phyloP scores from a whole-genome alignment of 2,329 filamentous ascomycete genomes.

The Fusarium sp. region DNA sequence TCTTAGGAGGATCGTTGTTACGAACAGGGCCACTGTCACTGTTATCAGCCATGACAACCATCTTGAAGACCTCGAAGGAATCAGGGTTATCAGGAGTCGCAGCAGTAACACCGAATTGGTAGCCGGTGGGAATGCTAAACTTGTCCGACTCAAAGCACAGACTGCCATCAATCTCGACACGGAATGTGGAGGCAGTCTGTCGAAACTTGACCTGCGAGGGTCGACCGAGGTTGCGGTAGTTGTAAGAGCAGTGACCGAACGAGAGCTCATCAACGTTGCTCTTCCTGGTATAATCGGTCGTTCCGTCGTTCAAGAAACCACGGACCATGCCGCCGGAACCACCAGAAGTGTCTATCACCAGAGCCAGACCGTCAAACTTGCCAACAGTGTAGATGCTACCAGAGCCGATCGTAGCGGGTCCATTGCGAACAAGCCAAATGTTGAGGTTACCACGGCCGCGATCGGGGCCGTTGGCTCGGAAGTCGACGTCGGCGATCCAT shows the following conservation, averaged over 20 bases:
- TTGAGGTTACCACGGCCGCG: slow-evolving; percentile 90
- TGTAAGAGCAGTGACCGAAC: slow-evolving; percentile 92
- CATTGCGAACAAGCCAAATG: slow-evolving; percentile 88
- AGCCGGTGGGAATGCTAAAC: slow-evolving; percentile 83
- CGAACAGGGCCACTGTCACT: slow-evolving; percentile 45
- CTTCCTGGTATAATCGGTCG: slow-evolving; percentile 79
- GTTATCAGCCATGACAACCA: slow-evolving; percentile 77
- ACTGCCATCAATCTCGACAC: slow-evolving; percentile 84
- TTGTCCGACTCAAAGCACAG: slow-evolving; percentile 88
- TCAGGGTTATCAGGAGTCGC: slow-evolving; percentile 93
- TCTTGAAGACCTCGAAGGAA: slow-evolving; percentile 93
- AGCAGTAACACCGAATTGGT: slow-evolving; percentile 89
- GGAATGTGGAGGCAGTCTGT: slow-evolving; percentile 75
- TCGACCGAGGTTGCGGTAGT: slow-evolving; percentile 91
- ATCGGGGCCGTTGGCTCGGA: slow-evolving; percentile 89
- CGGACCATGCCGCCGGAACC: slow-evolving; percentile 84
- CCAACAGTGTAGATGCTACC: slow-evolving; percentile 87
- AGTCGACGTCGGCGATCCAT: slow-evolving; percentile 89
- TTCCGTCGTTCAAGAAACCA: slow-evolving; percentile 94
- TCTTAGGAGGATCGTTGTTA: slow-evolving; percentile 51
- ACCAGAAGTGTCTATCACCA: slow-evolving; percentile 88
- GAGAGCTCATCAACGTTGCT: slow-evolving; percentile 86
- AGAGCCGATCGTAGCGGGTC: slow-evolving; percentile 74
- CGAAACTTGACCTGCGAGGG: slow-evolving; percentile 83
- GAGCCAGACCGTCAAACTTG: slow-evolving; percentile 89